A percentile compares a stretch with the other conserved stretches of the same genome.
These are phyloP conservation scores for Tremellales sp. DNA, from an alignment of 1,284 basidiomycete genomes.

Conservation along the genomic window DNA sequence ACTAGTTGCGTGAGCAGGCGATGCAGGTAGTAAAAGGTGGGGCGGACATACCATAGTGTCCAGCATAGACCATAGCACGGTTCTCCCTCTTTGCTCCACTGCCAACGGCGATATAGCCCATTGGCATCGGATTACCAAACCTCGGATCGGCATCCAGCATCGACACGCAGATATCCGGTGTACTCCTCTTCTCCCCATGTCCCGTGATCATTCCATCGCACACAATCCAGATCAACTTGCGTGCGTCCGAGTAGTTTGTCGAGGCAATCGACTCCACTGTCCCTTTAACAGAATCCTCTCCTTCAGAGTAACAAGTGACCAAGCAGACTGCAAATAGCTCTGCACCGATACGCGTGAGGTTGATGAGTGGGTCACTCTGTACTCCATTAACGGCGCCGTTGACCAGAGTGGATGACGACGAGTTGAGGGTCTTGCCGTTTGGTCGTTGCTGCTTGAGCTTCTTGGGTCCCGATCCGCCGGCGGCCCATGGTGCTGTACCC, in stretches of 20 bases:
- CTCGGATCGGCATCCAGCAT: constrained; percentile 89
- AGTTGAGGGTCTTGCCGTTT: constrained; percentile 52
- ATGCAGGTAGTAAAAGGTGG: not conserved
- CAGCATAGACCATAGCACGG: constrained; percentile 96
- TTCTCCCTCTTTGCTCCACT: constrained; percentile 86
- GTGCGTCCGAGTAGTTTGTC: constrained; percentile 83
- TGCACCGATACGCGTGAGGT: constrained; percentile 77
- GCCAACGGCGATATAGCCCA: constrained; percentile 90
- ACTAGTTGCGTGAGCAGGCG: constrained; percentile 24
- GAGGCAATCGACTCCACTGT: constrained; percentile 89
- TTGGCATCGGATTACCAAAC: constrained; percentile 93
- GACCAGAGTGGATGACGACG: constrained; percentile 43
- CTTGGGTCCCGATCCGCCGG: constrained; percentile 42
- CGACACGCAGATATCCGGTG: constrained; percentile 92
- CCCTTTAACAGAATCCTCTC: constrained; percentile 81
- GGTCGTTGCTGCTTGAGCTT: constrained; percentile 14
- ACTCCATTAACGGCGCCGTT: constrained; percentile 51
- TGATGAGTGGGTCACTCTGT: constrained; percentile 48
- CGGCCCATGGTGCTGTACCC: constrained; percentile 90
- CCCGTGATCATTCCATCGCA: constrained; percentile 99
- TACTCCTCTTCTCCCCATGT: constrained; percentile 87
- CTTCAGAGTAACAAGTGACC: constrained; percentile 97
- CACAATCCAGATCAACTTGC: constrained; percentile 90
- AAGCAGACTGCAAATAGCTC: constrained; percentile 93
- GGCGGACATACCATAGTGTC: constrained; percentile 83